These are phyloP conservation scores for Epichloe baconii DNA, from an alignment of 2,329 filamentous ascomycete genomes.

Conservation along the genomic window DNA sequence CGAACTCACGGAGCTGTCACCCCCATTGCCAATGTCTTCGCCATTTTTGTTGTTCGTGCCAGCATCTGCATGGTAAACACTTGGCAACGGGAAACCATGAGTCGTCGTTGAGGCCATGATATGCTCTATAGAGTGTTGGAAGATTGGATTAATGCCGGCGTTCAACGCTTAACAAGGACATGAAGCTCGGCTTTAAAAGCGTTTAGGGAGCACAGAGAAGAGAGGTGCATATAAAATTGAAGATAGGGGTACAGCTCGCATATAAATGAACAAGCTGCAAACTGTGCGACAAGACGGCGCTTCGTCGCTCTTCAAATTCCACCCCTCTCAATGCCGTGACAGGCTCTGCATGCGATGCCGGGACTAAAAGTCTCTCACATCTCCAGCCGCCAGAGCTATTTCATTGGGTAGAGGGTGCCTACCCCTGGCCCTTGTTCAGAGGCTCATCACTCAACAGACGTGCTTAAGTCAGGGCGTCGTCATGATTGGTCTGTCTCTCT, in stretches of 20 bases:
- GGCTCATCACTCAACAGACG: slow-evolving; percentile 1
- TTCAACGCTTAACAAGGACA: background rate
- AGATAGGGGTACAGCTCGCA: background rate
- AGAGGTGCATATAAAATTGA: background rate
- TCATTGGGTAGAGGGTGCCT: background rate
- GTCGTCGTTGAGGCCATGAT: slow-evolving; percentile 27
- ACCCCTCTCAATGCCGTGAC: background rate
- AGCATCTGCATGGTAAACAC: slow-evolving; percentile 21
- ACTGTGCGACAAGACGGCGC: background rate
- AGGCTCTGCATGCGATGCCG: slow-evolving; percentile 1
- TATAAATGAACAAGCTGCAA: background rate
- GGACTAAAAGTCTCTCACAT: background rate
- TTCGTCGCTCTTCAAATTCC: background rate
- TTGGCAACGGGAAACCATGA: slow-evolving; percentile 28
- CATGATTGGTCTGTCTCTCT: slow-evolving; percentile 16
- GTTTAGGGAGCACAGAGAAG: background rate
- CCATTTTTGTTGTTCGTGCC: slow-evolving; percentile 29
- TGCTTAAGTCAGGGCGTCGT: background rate
- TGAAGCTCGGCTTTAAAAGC: background rate
- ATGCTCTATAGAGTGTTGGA: background rate
- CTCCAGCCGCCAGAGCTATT: background rate
- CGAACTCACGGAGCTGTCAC: slow-evolving; percentile 36
- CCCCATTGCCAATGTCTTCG: slow-evolving; percentile 51
- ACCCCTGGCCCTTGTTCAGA: background rate
- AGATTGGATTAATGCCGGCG: background rate